Evolutionary conservation across 192 early-diverging fungal species (phyloP), one percentile per base, ranked within the genome.

Genomic region (Coemansia erecta): DNA sequence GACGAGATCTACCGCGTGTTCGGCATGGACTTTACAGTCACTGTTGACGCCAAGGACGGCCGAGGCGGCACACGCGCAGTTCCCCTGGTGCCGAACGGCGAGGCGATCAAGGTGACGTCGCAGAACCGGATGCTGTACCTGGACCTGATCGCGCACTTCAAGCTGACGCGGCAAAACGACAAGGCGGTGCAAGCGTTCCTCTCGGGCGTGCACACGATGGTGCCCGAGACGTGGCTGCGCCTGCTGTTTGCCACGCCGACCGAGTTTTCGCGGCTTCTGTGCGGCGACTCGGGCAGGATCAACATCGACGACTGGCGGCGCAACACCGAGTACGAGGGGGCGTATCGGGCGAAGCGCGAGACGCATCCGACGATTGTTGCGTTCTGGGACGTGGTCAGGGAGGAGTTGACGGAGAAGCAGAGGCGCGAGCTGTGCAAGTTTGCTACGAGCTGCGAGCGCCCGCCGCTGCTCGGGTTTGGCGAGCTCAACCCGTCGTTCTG

Each of bases 201-300:
- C 55, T 51, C 64, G 0, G 97, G 97, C 0, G 64, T 98, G n/a
- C 82, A 82, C 8, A 82, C 89, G n/a, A 73, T 98, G 44, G 85
- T 98, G 26, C 84, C 90, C n/a, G 83, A 87, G 2, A 81, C 83
- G 59, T 97, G 94, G 95, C 64, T 98, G 31, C 79, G 82, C 37
- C 63, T 73, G 31, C 89, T 98, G 85, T 98, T 98, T 78, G 95
- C 93, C 55, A 68, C 72, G 69, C 86, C 87, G 61, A 83, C 88
- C 63, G 96, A 98, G 73, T 79, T 97, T n/a, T 94, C 94, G 54
- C 84, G 90, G 14, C 83, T 98, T 17, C 57, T 98, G 48, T 90
- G 89, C 11, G 97, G 97, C 21, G 82, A 88, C 45, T 74, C 84
- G 8, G 78, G 83, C 4, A 84, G 85, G 4, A 90, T 98, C 41